Evolutionary conservation across 2,329 filamentous ascomycete species (phyloP), one percentile per base, ranked within the genome.

Genomic region (Cryphonectria nitschkei): DNA sequence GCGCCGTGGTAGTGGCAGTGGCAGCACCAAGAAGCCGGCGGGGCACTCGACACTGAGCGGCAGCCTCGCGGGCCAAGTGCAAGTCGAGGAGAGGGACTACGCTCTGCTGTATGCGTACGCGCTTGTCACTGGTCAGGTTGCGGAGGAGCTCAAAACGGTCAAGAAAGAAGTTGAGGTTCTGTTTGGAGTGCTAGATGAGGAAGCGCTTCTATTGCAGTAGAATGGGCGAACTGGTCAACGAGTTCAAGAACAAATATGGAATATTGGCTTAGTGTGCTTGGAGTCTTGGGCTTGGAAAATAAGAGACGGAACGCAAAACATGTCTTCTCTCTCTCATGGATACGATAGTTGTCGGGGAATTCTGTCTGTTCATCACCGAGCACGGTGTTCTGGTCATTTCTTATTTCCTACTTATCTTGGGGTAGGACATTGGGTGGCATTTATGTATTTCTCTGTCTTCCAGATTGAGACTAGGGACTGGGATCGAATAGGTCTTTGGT

Each of bases 51-150:
- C 73, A 68, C 72, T 65, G 22, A 75, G 72, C 41, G 74, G 75
- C 29, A 78, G 76, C 9, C 73, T 76, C 16, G 74, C 79, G 46
- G 76, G 79, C 58, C 75, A 80, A 41, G 78, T 84, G 19, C 76
- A 79, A 22, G 85, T 90, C 1, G 90, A 89, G 74, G 92, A 95
- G 79, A 88, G 89, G 73, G 96, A 99, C 78, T 98, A 96, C 79
- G 94, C 95, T 74, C 83, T 98, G 75, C 82, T 98, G 60, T 99
- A 98, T 82, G 95, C 95, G 26, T 99, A 97, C 82, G 93, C 88
- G 2, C 82, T 92, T 61, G 89, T 92, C 64, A 91, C 90, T 9
- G 86, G 88, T 60, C 89, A 91, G 79, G 86, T 92, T 32, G 88
- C 89, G 1, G 88, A 89, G 68, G 90, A 92, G 80, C 81, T 92